These are phyloP conservation scores for Penicillium nucicola DNA, from an alignment of 495 filamentous ascomycete genomes.

Conservation along the genomic window DNA sequence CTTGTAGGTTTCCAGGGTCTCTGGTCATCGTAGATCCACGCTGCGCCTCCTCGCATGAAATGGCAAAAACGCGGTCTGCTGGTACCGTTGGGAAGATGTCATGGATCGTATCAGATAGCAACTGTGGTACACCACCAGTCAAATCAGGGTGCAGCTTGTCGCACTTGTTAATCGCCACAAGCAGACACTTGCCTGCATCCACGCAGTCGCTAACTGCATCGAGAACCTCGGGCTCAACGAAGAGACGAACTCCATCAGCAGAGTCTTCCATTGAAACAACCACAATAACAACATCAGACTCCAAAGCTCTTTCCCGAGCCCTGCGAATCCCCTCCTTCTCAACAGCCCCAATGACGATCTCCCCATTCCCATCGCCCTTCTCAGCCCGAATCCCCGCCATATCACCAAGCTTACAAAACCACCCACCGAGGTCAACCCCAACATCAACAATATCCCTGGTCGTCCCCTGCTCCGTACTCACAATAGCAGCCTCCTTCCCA, in stretches of 20 bases:
- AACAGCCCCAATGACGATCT: conserved; percentile 60
- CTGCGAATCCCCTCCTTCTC: conserved; percentile 89
- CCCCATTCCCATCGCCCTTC: conserved; percentile 22
- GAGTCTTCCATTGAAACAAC: conserved; percentile 65
- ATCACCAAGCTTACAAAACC: conserved; percentile 83
- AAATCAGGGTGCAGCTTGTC: conserved; percentile 49
- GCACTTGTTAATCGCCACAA: conserved; percentile 81
- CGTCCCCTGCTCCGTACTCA: conserved; percentile 86
- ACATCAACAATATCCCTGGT: conserved; percentile 94
- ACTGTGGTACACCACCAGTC: conserved; percentile 10
- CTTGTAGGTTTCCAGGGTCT: conserved; percentile 66
- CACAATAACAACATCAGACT: conserved; percentile 84
- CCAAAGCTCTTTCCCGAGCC: conserved; percentile 73
- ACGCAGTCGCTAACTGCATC: conserved; percentile 54
- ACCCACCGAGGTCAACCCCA: conserved; percentile 85
- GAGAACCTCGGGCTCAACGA: conserved; percentile 56
- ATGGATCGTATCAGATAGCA: conserved; percentile 19
- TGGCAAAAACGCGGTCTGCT: conserved; percentile 50
- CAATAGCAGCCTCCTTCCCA: conserved; percentile 92
- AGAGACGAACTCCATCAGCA: conserved; percentile 29
- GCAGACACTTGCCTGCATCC: conserved; percentile 53
- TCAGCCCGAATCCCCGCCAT: conserved; percentile 74
- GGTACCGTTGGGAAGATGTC: conserved; percentile 37
- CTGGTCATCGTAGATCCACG: neutral
- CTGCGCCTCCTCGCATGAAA: conserved; percentile 63